Evolutionary conservation across 23 red algal genomes (phyloP).

Genomic region (Gracilaria domingensis): DNA sequence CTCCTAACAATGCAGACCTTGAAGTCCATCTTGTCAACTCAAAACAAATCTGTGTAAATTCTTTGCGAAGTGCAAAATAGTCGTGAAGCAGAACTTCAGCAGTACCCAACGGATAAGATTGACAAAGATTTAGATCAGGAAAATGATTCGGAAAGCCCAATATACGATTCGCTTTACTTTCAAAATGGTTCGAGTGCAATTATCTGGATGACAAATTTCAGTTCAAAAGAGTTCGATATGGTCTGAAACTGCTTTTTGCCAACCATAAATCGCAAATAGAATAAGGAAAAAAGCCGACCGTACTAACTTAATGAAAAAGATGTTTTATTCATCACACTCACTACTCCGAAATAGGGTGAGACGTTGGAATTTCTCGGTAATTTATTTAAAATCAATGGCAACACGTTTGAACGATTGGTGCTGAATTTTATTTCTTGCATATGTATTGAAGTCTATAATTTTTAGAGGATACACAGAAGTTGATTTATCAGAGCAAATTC

Average conservation of each 20-base stretch:
- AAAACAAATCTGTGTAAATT: too few relatives aligned
- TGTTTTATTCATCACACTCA: conserved; percentile 6
- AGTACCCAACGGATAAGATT: too few relatives aligned
- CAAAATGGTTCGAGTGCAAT: neutral
- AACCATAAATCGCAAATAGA: neutral
- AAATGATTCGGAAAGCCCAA: too few relatives aligned
- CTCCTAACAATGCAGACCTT: too few relatives aligned
- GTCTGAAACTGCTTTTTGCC: neutral
- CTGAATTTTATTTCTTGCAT: neutral
- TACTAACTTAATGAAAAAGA: neutral
- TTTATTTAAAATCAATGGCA: conserved; percentile 7
- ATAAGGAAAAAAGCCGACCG: neutral
- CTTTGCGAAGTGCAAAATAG: too few relatives aligned
- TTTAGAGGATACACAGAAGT: too few relatives aligned
- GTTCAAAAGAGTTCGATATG: neutral
- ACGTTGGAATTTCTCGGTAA: conserved; percentile 7
- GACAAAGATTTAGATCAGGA: too few relatives aligned
- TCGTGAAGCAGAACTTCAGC: too few relatives aligned
- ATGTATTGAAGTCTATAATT: too few relatives aligned
- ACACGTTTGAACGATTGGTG: conserved; percentile 4
- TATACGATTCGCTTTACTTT: too few relatives aligned
- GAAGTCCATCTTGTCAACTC: too few relatives aligned
- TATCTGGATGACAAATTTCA: conserved; percentile 9
- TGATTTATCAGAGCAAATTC: too few relatives aligned
- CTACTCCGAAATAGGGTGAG: neutral